Percentiles rank a stretch among this genome's conserved stretches.
Conservation (phyloP, 2,329 filamentous ascomycete species). For the Fusarium oxysporum region DNA sequence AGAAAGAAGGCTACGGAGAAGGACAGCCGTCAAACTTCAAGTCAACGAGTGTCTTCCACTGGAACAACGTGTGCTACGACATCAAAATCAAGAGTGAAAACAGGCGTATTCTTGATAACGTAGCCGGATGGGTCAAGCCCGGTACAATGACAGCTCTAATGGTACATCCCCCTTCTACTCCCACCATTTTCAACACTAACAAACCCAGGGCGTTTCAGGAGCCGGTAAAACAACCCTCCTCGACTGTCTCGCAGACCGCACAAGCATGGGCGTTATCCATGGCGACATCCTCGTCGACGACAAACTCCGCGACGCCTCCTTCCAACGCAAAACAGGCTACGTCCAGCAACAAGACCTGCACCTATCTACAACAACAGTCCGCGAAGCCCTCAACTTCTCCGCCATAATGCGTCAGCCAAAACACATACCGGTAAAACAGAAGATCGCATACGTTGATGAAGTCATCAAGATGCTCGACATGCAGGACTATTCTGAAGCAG, state of each 20-base stretch:
- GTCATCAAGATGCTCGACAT: constrained; percentile 74
- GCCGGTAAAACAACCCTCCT: constrained; percentile 90
- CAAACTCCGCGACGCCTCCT: constrained; percentile 76
- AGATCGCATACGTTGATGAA: constrained; percentile 84
- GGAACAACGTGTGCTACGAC: constrained; percentile 80
- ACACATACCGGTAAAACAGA: constrained; percentile 73
- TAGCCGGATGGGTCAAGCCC: constrained; percentile 91
- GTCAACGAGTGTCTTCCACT: constrained; percentile 82
- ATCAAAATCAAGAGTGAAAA: constrained; percentile 79
- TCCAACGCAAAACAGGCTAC: constrained; percentile 89
- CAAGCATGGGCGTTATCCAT: constrained; percentile 84
- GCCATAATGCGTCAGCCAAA: constrained; percentile 84
- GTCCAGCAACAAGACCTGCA: constrained; percentile 92
- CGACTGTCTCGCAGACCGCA: constrained; percentile 83
- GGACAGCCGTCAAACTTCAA: constrained; percentile 43
- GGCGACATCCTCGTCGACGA: constrained; percentile 78
- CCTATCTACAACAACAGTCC: constrained; percentile 81
- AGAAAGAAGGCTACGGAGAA: constrained; percentile 28
- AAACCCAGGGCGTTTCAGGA: constrained; percentile 69
- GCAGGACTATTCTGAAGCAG: constrained; percentile 70
- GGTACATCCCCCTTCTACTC: constrained; percentile 52
- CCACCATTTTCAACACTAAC: neutral
- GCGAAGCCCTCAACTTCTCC: constrained; percentile 85
- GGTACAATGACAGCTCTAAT: constrained; percentile 87
- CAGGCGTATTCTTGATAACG: constrained; percentile 80